phyloP scores from a whole-genome alignment of 257 asterid genomes.

The Verbena officinalis region DNA sequence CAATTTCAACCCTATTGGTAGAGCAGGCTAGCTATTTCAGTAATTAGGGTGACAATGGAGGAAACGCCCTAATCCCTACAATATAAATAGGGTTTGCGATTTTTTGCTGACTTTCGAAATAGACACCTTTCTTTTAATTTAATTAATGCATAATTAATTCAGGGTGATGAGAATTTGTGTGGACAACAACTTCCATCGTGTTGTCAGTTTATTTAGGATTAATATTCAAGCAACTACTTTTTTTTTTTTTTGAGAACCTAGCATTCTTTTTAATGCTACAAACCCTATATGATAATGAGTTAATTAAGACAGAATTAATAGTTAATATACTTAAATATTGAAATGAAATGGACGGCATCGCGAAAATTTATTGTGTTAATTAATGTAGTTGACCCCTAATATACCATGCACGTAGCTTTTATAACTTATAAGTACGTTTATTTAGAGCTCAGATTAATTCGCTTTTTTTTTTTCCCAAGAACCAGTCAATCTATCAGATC shows the following conservation, averaged over 20 bases:
- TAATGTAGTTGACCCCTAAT: constrained; percentile 2
- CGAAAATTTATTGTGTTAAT: constrained; percentile 30
- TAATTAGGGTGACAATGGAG: constrained; percentile 6
- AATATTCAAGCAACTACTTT: too few relatives aligned
- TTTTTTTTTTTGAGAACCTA: too few relatives aligned
- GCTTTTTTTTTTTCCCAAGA: too few relatives aligned
- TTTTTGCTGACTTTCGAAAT: constrained; percentile 18
- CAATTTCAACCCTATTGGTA: too few relatives aligned
- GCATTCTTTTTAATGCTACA: too few relatives aligned
- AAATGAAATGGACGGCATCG: constrained; percentile 24
- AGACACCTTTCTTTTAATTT: neutral
- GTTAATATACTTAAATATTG: neutral
- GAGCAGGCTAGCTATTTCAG: neutral
- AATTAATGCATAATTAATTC: too few relatives aligned
- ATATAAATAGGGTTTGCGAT: constrained; percentile 13
- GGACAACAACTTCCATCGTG: too few relatives aligned
- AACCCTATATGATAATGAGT: neutral
- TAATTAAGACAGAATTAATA: too few relatives aligned
- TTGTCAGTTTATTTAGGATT: too few relatives aligned
- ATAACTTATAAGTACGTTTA: neutral
- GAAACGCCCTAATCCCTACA: neutral
- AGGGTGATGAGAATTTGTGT: too few relatives aligned
- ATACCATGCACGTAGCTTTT: neutral
- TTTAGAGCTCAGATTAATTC: neutral
- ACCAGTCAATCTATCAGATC: too few relatives aligned